Evolutionary conservation across 2,329 filamentous ascomycete species (phyloP).

Genomic region (Kalaharituber pfeilii): DNA sequence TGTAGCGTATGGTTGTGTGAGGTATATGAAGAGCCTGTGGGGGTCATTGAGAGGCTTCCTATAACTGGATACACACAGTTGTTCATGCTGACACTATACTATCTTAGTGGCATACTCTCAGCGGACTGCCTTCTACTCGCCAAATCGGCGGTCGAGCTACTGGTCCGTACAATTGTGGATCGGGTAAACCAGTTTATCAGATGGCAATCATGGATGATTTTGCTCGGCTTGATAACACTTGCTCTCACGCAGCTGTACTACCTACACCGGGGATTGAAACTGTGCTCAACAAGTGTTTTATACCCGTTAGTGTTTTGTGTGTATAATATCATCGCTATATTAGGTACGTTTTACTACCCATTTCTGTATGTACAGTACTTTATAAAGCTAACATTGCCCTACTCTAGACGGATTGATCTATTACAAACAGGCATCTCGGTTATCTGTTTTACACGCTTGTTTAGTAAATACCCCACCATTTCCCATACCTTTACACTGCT

Average conservation of each 20-base stretch:
- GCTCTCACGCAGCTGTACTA: conserved; percentile 89
- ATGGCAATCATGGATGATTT: conserved; percentile 87
- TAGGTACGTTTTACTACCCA: conserved; percentile 86
- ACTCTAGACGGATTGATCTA: neutral
- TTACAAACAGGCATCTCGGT: neutral
- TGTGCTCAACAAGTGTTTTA: conserved; percentile 86
- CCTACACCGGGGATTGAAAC: conserved; percentile 78
- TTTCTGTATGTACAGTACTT: too few species aligned
- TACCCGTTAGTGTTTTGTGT: conserved; percentile 97
- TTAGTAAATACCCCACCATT: conserved; percentile 33
- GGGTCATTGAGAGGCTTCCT: too few species aligned
- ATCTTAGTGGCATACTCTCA: conserved; percentile 63
- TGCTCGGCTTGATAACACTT: conserved; percentile 61
- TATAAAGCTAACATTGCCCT: too few species aligned
- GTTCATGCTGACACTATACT: neutral
- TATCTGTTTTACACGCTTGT: conserved; percentile 37
- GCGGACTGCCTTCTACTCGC: conserved; percentile 85
- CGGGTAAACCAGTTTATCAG: conserved; percentile 82
- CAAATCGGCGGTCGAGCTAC: conserved; percentile 87
- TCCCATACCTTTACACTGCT: conserved; percentile 2
- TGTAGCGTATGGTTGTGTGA: conserved; percentile 73
- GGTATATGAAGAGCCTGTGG: conserved; percentile 17
- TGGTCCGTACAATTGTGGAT: conserved; percentile 73
- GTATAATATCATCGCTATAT: conserved; percentile 99
- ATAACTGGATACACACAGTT: neutral